Base-by-base conservation (phyloP, 179 eudicot species). In the Corrigiola litoralis region DNA sequence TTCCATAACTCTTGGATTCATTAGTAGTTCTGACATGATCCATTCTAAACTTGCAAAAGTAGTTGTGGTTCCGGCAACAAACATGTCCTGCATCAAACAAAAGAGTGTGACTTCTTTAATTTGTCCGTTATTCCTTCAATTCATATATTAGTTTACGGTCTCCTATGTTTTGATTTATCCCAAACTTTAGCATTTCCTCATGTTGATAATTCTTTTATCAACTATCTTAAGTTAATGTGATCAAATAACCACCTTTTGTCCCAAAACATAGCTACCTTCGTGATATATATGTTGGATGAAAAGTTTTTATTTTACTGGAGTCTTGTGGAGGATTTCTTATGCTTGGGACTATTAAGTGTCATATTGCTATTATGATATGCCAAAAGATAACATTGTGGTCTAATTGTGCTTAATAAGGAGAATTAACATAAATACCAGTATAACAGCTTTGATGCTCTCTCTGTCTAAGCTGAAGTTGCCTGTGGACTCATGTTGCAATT, bases 21-120 rank as follows among this genome's bases (percentile, higher is more conserved):
- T 66, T 61, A 83, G 53, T 62, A 86, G 88, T 63, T 86, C 84
- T 23, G 84, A 67, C 79, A 83, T 72, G 28, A 74, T 62, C 91
- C 91, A 86, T 67, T 83, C 91, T 8, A 81, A 64, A 11, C 70
- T 68, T 21, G 81, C 65, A 7, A 50, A 68, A 13, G 81, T 77
- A 9, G 84, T 86, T 38, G 85, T 84, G 2, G 84, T 83, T 36
- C 88, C 91, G 41, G 77, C 86, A 12, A 81, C 73, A 61, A 81
- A 72, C 67, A 72, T 72, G 36, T 72, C 76, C 76, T 72, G 45
- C 37, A 44, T 24, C 21, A 47, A 59, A 50, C 7, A 41, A 50
- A 6, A 11, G 64, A 4, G 16, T n/a, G 42, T 16, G 42, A 13
- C 47, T 0, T 23, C 9, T 3, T 1, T 21, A 8, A 12, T 1